phyloP scores from a whole-genome alignment of 1,139 yeast species.

The Lizanozyma gosingica region DNA sequence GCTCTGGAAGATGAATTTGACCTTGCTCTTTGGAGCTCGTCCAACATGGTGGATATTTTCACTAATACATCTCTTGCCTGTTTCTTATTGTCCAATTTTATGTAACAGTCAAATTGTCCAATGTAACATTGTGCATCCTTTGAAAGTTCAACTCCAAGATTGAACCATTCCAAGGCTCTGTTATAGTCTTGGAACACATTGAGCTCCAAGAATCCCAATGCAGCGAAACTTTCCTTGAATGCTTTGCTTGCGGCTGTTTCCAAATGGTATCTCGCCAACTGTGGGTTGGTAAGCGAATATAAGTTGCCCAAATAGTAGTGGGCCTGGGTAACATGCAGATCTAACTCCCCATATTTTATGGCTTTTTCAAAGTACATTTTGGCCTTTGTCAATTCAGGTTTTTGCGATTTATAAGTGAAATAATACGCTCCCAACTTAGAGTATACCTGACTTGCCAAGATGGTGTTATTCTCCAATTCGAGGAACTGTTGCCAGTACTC shows the following conservation, averaged over 20 bases:
- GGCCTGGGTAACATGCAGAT: slow-evolving; percentile 48
- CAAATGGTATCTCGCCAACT: slow-evolving; percentile 55
- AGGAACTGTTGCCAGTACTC: slow-evolving; percentile 55
- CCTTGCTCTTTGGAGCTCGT: background rate
- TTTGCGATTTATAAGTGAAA: slow-evolving; percentile 32
- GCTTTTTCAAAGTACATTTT: slow-evolving; percentile 53
- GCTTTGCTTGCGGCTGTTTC: slow-evolving; percentile 75
- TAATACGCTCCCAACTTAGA: slow-evolving; percentile 60
- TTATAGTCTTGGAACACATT: slow-evolving; percentile 46
- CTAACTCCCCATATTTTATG: slow-evolving; percentile 49
- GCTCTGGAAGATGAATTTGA: background rate
- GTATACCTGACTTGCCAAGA: slow-evolving; percentile 65
- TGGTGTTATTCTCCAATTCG: slow-evolving; percentile 43
- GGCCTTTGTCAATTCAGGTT: slow-evolving; percentile 43
- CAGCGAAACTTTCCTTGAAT: slow-evolving; percentile 63
- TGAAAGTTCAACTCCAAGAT: slow-evolving; percentile 59
- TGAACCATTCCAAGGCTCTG: slow-evolving; percentile 77
- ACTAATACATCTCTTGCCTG: slow-evolving; percentile 12
- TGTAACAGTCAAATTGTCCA: slow-evolving; percentile 61
- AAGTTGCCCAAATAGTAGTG: slow-evolving; percentile 75
- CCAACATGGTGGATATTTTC: background rate
- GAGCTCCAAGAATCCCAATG: slow-evolving; percentile 71
- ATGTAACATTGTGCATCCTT: slow-evolving; percentile 55
- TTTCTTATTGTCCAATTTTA: slow-evolving; percentile 18
- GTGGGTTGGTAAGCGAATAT: slow-evolving; percentile 46